phyloP scores from a whole-genome alignment of 306 rosid species.

The Prunus davidiana region DNA sequence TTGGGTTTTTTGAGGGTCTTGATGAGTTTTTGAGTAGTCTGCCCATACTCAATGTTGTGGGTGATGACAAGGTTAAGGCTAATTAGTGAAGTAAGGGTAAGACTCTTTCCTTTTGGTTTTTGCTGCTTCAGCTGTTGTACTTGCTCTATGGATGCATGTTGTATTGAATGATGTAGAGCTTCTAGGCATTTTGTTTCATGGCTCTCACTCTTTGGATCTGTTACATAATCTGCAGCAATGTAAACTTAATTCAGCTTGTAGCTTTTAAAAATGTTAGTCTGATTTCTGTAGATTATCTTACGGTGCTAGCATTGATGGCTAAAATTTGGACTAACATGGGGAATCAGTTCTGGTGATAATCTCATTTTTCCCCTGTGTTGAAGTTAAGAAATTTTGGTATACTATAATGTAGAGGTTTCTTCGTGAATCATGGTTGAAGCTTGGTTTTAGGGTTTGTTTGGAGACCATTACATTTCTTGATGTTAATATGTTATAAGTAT shows the following conservation, averaged over 20 bases:
- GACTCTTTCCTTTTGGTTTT: conserved; percentile 28
- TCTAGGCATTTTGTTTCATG: conserved; percentile 20
- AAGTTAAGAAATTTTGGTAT: neutral
- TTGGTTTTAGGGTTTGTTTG: neutral
- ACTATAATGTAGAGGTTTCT: too few species aligned
- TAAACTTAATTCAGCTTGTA: conserved; percentile 11
- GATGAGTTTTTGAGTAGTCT: conserved; percentile 90
- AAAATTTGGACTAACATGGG: conserved; percentile 1
- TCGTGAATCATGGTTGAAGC: neutral
- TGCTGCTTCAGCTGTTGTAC: conserved; percentile 38
- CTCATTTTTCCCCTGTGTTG: neutral
- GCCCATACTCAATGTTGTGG: conserved; percentile 84
- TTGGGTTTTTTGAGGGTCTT: conserved; percentile 88
- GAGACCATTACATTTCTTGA: neutral
- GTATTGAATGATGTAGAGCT: conserved; percentile 23
- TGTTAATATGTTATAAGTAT: neutral
- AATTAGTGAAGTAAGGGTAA: conserved; percentile 48
- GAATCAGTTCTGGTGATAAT: neutral
- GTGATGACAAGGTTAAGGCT: conserved; percentile 80
- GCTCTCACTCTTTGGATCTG: conserved; percentile 10
- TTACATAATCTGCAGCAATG: conserved; percentile 10
- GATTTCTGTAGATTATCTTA: conserved; percentile 13
- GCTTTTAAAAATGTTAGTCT: conserved; percentile 4
- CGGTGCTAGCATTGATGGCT: neutral
- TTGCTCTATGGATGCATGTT: conserved; percentile 6